Evolutionary conservation across 306 rosid species (phyloP), one percentile per base, ranked within the genome.

Genomic region (Sphenostylis stenocarpa): DNA sequence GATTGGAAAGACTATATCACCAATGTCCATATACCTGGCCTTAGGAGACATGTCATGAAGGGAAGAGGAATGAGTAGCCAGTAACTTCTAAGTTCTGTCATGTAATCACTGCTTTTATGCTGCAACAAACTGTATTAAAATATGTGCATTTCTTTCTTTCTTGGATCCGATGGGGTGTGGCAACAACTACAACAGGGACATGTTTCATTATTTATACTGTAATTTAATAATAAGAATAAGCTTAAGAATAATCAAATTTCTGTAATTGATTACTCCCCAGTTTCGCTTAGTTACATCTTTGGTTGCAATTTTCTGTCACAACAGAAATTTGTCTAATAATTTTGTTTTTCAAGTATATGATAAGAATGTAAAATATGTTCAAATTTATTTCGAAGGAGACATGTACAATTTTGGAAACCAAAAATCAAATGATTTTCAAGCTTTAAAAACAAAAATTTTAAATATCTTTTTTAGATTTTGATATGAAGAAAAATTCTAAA

Each of bases 11-110:
- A 95, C 68, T 95, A 95, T 23, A 92, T 95, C 38, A 89, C 86
- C 28, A 90, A 90, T 83, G 92, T 92, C 3, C 97, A 95, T 70
- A 90, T 95, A 81, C 98, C 96, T 0, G 98, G 97, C 45, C 83
- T 94, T 13, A 89, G 89, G 81, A 88, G 87, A 86, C 93, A 94
- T 72, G 98, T 94, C 75, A 83, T 94, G 95, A 94, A 92, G 78
- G 92, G 97, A 69, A 88, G 96, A 82, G 90, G 90, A 76, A 87
- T 87, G 83, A 53, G 78, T 60, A 77, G 75, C 77, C 76, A 58
- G 61, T 71, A 28, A 79, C 70, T 73, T 11, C 14, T 49, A 45
- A 76, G 41, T 52, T 76, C 39, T 67, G 76, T 15, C 44, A 24
- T 75, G 67, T 78, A 55, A 65, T 36, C 72, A 76, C 72, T 69